phyloP scores from a whole-genome alignment of 2,329 filamentous ascomycete species.

The Aspergillus sp. region DNA sequence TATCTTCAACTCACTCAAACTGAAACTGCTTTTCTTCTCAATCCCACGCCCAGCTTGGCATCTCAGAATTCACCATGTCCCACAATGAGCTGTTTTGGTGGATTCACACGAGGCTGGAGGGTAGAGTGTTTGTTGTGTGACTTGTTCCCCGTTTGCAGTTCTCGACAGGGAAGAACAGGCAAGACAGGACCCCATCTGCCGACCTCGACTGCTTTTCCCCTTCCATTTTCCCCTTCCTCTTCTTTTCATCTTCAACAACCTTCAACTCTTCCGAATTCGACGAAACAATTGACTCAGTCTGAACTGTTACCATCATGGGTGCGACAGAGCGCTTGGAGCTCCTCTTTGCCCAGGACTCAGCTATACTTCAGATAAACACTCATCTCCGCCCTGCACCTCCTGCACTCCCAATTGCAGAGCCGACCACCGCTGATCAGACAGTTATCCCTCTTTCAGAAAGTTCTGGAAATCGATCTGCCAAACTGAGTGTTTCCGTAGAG shows the following conservation, averaged over 20 bases:
- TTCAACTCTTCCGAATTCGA: neutral
- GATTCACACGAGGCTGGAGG: neutral
- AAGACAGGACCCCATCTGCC: neutral
- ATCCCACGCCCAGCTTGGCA: neutral
- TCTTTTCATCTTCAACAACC: neutral
- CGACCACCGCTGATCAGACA: neutral
- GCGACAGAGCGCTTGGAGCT: constrained; percentile 25
- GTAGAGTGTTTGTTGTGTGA: neutral
- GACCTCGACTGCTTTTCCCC: neutral
- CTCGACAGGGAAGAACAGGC: neutral
- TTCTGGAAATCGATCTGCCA: no score
- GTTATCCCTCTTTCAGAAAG: neutral
- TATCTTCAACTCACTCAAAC: neutral
- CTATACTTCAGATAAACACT: constrained; percentile 24
- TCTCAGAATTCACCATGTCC: neutral
- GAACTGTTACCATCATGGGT: constrained; percentile 20
- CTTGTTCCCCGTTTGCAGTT: neutral
- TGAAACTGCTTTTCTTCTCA: neutral
- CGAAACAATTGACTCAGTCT: neutral
- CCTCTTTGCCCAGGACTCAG: constrained; percentile 28
- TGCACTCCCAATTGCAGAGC: neutral
- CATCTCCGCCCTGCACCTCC: constrained; percentile 9
- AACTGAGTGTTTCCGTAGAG: neutral
- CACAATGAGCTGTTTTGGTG: neutral
- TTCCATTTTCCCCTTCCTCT: neutral